Percentiles rank a stretch among this genome's conserved stretches.
Conservation (phyloP, 768 basidiomycete species). For the Panaeolus cyanescens region DNA sequence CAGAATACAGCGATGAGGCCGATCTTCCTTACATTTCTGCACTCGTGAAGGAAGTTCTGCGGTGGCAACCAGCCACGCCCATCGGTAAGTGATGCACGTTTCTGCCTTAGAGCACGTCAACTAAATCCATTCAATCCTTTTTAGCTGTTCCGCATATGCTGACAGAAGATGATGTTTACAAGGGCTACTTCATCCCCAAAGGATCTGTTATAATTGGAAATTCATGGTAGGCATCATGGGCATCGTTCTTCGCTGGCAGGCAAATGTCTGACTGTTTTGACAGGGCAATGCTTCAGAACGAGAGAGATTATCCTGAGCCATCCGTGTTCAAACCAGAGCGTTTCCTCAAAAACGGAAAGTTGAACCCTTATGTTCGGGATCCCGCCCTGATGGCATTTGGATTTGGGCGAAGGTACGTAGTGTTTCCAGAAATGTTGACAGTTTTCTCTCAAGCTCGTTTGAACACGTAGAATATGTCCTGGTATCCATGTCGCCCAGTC, state of each 20-base stretch:
- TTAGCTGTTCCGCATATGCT: slow-evolving; percentile 5
- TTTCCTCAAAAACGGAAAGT: slow-evolving; percentile 42
- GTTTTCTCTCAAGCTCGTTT: background rate
- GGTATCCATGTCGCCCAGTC: slow-evolving; percentile 32
- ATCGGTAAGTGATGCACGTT: background rate
- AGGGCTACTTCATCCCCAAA: slow-evolving; percentile 12
- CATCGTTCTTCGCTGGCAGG: background rate
- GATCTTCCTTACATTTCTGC: slow-evolving; percentile 10
- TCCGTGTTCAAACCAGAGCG: slow-evolving; percentile 46
- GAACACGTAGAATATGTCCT: slow-evolving; percentile 31
- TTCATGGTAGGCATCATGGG: slow-evolving; percentile 4
- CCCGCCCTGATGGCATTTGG: slow-evolving; percentile 38
- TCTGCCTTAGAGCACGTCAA: background rate
- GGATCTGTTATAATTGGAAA: slow-evolving; percentile 8
- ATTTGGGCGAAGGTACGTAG: slow-evolving; percentile 39
- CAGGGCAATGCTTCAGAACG: slow-evolving; percentile 6
- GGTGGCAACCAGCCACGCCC: slow-evolving; percentile 17
- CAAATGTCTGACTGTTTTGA: background rate
- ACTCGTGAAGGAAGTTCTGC: slow-evolving; percentile 11
- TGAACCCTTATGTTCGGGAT: slow-evolving; percentile 33
- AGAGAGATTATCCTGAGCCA: slow-evolving; percentile 34
- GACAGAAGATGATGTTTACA: background rate
- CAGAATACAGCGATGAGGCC: slow-evolving; percentile 6
- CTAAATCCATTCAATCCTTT: background rate
- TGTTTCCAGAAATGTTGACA: background rate